Conservation (phyloP, 2,329 filamentous ascomycete species). For the Myriosclerotinia curreyana region DNA sequence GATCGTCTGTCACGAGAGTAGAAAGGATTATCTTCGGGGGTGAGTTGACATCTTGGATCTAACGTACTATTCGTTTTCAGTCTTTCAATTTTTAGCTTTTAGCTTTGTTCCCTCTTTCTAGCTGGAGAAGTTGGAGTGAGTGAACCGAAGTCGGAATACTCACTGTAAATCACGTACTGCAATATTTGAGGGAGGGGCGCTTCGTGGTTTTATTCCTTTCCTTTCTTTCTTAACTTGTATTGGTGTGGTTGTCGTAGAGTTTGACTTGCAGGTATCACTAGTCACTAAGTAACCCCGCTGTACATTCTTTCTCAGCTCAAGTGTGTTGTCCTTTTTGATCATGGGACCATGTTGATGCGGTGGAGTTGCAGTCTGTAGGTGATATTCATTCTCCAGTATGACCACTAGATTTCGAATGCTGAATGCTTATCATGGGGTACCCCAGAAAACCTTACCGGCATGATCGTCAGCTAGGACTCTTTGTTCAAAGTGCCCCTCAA, state of each 20-base stretch:
- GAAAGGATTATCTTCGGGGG: not conserved
- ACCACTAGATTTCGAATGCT: not conserved
- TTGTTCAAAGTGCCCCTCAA: not conserved
- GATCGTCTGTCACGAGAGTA: constrained; percentile 2
- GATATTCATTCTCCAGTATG: not conserved
- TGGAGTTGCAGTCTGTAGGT: not conserved
- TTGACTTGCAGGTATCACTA: not conserved
- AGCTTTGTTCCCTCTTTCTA: not conserved
- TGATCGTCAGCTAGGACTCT: not conserved
- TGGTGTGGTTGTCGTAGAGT: not conserved
- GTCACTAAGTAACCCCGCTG: not conserved
- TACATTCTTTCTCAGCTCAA: not conserved
- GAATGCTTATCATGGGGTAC: constrained; percentile 2
- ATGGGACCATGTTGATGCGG: constrained; percentile 1
- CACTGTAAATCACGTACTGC: not conserved
- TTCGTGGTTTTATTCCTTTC: not conserved
- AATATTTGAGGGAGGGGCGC: constrained; percentile 2
- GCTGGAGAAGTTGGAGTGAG: not conserved
- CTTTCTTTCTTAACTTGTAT: not conserved
- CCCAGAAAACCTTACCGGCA: constrained; percentile 2
- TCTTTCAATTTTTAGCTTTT: too few species aligned
- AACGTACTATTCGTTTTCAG: not conserved
- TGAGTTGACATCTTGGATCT: not conserved
- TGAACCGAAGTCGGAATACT: constrained; percentile 6
- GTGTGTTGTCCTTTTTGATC: constrained; percentile 3